Evolutionary conservation across 257 asterid species (phyloP), one percentile per base, ranked within the genome.

Genomic region (Solanum virginianum): DNA sequence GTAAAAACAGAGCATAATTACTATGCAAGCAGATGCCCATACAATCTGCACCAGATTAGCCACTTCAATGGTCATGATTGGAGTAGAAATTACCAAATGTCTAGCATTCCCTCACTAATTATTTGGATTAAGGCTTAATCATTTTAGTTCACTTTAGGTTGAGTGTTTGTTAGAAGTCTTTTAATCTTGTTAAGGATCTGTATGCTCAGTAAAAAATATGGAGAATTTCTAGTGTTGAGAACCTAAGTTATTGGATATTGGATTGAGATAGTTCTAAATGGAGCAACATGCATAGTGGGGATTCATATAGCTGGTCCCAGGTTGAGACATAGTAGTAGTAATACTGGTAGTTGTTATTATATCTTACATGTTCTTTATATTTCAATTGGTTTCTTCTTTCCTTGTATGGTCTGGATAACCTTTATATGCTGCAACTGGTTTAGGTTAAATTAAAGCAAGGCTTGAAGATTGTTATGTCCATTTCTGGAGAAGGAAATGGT

Each of bases 391-490:
- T 22, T 22, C 60, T 75, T 75, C 81, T 47, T 75, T 75, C 41
- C 81, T 75, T 75, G 0, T 24, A 47, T 75, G 41, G 36, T 47
- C 81, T 75, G 60, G 22, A 49, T 7, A 47, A 75, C 60, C 5
- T 54, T 75, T 84, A 60, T 57, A 62, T 18, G 26, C 84, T 45
- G 60, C 60, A 75, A 22, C 26, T 36, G 70, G 59, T 88, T 60
- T 85, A 96, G 99, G 98, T 97, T 66, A 97, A 95, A 88, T 87
- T 97, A 81, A 97, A 97, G 91, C 98, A 94, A 91, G 98, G 98
- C 39, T 90, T 97, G 90, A 97, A 95, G 93, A 84, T 91, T 91
- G 98, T 98, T 59, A 97, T 97, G 99, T 15, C 90, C 85, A 84
- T 97, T 86, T 97, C 98, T 84, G 91, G 98, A 84, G 97, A 93